Evolutionary conservation across 257 asterid genomes (phyloP).

Genomic region (Nicotiana obtusifolia): DNA sequence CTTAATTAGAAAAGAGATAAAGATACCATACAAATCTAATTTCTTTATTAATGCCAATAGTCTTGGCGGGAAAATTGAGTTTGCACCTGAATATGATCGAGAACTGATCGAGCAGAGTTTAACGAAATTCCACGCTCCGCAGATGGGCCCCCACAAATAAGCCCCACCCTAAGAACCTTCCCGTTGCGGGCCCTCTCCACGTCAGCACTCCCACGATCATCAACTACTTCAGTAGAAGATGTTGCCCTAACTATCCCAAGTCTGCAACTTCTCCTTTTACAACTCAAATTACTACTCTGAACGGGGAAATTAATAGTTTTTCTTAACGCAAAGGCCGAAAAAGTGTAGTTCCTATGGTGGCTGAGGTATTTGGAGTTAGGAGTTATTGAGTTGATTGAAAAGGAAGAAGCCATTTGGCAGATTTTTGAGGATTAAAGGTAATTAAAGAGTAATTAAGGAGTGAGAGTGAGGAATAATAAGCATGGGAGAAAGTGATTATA

Average conservation of each 20-base stretch:
- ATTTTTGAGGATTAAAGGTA: background rate
- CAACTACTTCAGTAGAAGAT: slow-evolving; percentile 24
- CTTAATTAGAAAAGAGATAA: no score
- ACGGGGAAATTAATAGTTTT: slow-evolving; percentile 11
- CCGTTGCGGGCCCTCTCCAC: slow-evolving; percentile 21
- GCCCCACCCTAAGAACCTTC: slow-evolving; percentile 56
- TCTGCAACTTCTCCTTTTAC: slow-evolving; percentile 15
- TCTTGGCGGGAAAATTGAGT: background rate
- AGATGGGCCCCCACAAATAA: slow-evolving; percentile 85
- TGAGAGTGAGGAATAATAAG: background rate
- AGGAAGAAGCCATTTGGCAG: slow-evolving; percentile 30
- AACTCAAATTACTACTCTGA: slow-evolving; percentile 6
- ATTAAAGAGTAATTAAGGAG: slow-evolving; percentile 9
- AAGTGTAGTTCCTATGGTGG: background rate
- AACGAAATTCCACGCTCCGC: slow-evolving; percentile 87
- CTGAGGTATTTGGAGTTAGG: slow-evolving; percentile 10
- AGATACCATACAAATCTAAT: no score
- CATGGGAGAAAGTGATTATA: background rate
- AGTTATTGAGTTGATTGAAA: slow-evolving; percentile 14
- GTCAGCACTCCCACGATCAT: slow-evolving; percentile 14
- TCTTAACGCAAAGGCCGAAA: background rate
- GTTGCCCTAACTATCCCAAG: slow-evolving; percentile 32
- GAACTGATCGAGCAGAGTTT: slow-evolving; percentile 84
- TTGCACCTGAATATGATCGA: slow-evolving; percentile 76
- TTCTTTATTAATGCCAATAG: no score